phyloP scores from a whole-genome alignment of 495 filamentous ascomycete species.

The Penicillium canescens region DNA sequence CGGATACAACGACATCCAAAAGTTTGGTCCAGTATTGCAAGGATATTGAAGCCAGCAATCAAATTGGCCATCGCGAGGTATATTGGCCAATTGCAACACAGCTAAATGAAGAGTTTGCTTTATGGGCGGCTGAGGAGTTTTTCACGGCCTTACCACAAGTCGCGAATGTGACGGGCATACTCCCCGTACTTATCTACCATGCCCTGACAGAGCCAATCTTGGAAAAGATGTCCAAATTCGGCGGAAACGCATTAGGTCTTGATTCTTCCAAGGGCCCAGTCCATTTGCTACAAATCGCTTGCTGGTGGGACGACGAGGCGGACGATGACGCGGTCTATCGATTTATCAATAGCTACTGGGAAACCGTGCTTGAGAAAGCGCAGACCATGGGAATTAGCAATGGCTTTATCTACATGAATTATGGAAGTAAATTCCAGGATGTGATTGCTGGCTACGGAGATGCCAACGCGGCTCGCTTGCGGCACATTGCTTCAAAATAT shows the following conservation, averaged over 20 bases:
- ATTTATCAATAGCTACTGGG: slow-evolving; percentile 20
- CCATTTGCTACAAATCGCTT: slow-evolving; percentile 34
- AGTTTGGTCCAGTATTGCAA: slow-evolving; percentile 45
- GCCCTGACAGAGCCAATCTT: slow-evolving; percentile 41
- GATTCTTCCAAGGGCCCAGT: slow-evolving; percentile 38
- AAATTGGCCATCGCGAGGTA: slow-evolving; percentile 43
- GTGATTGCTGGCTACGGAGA: slow-evolving; percentile 40
- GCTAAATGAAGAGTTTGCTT: slow-evolving; percentile 32
- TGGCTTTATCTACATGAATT: slow-evolving; percentile 60
- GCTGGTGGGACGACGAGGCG: slow-evolving; percentile 32
- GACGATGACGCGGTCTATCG: slow-evolving; percentile 33
- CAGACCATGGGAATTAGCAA: slow-evolving; percentile 40
- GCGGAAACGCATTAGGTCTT: slow-evolving; percentile 56
- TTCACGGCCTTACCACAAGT: slow-evolving; percentile 32
- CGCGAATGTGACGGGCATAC: slow-evolving; percentile 32
- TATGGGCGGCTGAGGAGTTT: slow-evolving; percentile 37
- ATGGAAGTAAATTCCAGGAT: slow-evolving; percentile 38
- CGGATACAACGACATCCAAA: slow-evolving; percentile 37
- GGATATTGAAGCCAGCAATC: slow-evolving; percentile 40
- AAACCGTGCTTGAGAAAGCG: slow-evolving; percentile 31
- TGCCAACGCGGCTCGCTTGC: slow-evolving; percentile 32
- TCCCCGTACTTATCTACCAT: slow-evolving; percentile 52
- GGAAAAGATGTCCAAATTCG: slow-evolving; percentile 39
- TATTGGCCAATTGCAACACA: slow-evolving; percentile 45
- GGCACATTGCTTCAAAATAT: slow-evolving; percentile 31